phyloP scores from a whole-genome alignment of 257 asterid species.

The Solanum clarkiae region DNA sequence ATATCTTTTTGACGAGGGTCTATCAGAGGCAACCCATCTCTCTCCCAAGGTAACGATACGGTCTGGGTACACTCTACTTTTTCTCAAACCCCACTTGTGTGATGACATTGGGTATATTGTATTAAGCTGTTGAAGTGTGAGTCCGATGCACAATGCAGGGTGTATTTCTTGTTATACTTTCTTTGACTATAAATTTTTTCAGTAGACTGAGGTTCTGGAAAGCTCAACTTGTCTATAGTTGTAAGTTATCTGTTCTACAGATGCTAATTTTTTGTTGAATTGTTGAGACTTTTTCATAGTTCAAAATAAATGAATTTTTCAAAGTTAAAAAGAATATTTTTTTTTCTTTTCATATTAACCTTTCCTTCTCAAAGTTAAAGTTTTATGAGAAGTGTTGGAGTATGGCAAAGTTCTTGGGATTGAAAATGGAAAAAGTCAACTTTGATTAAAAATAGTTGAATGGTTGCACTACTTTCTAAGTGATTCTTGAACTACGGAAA shows the following conservation, averaged over 20 bases:
- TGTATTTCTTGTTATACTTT: background rate
- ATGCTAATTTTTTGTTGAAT: too few relatives aligned
- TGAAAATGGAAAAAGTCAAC: conserved; percentile 3
- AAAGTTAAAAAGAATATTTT: too few relatives aligned
- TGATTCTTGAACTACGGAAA: background rate
- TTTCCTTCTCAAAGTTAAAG: background rate
- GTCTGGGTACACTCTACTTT: background rate
- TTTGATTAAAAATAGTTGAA: background rate
- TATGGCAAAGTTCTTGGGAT: conserved; percentile 2
- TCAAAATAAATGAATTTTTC: too few relatives aligned
- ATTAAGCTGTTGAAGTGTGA: background rate
- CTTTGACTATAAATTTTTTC: background rate
- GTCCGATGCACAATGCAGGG: background rate
- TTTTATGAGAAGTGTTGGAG: background rate
- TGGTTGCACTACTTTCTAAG: background rate
- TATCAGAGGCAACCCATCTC: too few relatives aligned
- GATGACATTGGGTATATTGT: background rate
- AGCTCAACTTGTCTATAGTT: background rate
- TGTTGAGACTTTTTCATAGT: too few relatives aligned
- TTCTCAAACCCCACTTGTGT: too few relatives aligned
- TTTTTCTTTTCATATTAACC: too few relatives aligned
- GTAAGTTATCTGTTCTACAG: background rate
- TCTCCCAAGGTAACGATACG: background rate
- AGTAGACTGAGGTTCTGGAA: background rate
- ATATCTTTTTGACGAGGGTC: background rate